Evolutionary conservation across 1,284 basidiomycete genomes (phyloP), one percentile per base, ranked within the genome.

Genomic region (Microstroma glucosiphilum): DNA sequence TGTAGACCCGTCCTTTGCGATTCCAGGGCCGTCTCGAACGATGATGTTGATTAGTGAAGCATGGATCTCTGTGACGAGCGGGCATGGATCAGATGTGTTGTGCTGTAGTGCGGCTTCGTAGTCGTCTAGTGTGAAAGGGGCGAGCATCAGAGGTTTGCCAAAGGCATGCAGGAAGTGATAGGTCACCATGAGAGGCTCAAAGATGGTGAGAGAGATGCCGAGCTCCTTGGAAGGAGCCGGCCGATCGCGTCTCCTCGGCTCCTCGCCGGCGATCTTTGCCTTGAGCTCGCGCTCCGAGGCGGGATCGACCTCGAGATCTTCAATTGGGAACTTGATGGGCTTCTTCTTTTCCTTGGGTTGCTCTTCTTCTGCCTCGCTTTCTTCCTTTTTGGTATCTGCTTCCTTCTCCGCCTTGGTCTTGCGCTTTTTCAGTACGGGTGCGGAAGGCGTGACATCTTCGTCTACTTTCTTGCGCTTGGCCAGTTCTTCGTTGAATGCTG

Each of bases 161-260:
- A 92, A 91, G 60, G 92, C 88, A 63, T 90, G 88, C 68, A 97
- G 81, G 80, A 96, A 96, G 79, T 90, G 92, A 91, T 92, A 98
- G 19, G 86, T 83, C 84, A 89, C 87, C 54, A 97, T 80, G 80
- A 96, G 91, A 19, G 84, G 82, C 77, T 96, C 92, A 69, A 96
- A 93, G 7, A 85, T 82, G 9, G 85, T 85, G n/a, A 40, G 48
- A 21, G 83, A 83, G 51, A 88, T 84, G 0, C 91, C 91, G 56
- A 96, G 81, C 53, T 64, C 60, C 57, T 65, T 67, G 30, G 26
- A 58, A 6, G 89, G 86, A 43, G 85, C 73, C 19, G 93, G 93
- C 67, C 71, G 70, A n/a, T 61, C 59, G 13, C 54, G 54, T 15
- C 68, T 67, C 6, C 71, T 55, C 8, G 71, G 63, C 49, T 69